A percentile compares a stretch with the other conserved stretches of the same genome.
These are phyloP conservation scores for Ambrosia hybrid DNA, from an alignment of 140 eudicot species.

Conservation along the genomic window DNA sequence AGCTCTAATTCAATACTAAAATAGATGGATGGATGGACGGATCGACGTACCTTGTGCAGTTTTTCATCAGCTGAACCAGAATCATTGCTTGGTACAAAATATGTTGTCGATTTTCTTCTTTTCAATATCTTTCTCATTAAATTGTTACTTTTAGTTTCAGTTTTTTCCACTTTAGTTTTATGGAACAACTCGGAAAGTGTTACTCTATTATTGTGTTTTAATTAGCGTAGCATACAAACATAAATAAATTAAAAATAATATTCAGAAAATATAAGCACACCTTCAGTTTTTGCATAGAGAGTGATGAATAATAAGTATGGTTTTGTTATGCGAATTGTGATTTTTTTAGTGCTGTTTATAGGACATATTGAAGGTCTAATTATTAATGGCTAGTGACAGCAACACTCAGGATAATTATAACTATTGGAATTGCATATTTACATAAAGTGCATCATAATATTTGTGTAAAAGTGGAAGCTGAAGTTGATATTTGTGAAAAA, in stretches of 20 bases:
- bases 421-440: slow-evolving; percentile 23
- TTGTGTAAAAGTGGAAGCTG: no score
- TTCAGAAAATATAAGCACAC: neutral
- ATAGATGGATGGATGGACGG: no score
- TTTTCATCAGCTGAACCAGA: slow-evolving; percentile 53
- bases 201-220: slow-evolving; percentile 45
- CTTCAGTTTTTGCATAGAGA: slow-evolving; percentile 14
- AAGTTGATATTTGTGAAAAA: neutral
- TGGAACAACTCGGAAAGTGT: slow-evolving; percentile 78
- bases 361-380: slow-evolving; percentile 19
- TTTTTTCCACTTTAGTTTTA: slow-evolving; percentile 53
- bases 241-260: no score
- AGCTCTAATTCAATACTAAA: no score
- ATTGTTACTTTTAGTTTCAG: slow-evolving; percentile 35
- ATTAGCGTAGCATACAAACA: neutral
- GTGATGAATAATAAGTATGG: slow-evolving; percentile 17
- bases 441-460: neutral
- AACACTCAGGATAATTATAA: slow-evolving; percentile 32
- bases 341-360: slow-evolving; percentile 23
- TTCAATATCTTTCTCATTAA: slow-evolving; percentile 56
- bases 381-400: slow-evolving; percentile 27
- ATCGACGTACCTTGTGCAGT: slow-evolving; percentile 41
- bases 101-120: slow-evolving; percentile 28
- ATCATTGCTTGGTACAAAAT: slow-evolving; percentile 4
- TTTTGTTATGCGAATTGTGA: slow-evolving; percentile 10